Evolutionary conservation across 2,329 filamentous ascomycete genomes (phyloP).

Genomic region (Aspergillus sergii): DNA sequence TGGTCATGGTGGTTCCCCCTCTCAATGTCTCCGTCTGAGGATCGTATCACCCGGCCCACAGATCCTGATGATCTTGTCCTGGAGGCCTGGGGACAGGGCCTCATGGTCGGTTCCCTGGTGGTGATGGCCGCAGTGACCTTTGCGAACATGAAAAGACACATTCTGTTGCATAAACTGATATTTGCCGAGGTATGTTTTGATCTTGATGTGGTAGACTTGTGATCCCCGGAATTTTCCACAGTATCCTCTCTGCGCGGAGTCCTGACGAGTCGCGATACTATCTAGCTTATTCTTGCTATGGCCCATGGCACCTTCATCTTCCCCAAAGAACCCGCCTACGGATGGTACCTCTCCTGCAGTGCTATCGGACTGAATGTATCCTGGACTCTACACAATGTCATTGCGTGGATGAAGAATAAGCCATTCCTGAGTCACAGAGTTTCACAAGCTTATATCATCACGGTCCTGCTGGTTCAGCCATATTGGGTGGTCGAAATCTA

Average conservation of each 20-base stretch:
- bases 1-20: not conserved
- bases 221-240: not conserved
- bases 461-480: constrained; percentile 60
- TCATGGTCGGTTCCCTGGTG: constrained; percentile 53
- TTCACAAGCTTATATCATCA: constrained; percentile 60
- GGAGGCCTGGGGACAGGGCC: constrained; percentile 53
- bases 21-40: constrained; percentile 14
- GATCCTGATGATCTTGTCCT: constrained; percentile 41
- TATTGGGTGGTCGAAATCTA: constrained; percentile 69
- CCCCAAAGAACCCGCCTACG: constrained; percentile 57
- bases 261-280: not conserved
- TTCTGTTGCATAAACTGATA: constrained; percentile 56
- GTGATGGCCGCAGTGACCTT: constrained; percentile 54
- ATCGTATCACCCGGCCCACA: constrained; percentile 24
- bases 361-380: constrained; percentile 65
- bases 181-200: constrained; percentile 46
- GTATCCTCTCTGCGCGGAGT: not conserved
- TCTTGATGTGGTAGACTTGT: not conserved
- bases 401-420: constrained; percentile 68
- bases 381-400: constrained; percentile 67
- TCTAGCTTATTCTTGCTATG: constrained; percentile 57
- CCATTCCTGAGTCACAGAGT: constrained; percentile 58
- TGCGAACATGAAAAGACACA: constrained; percentile 52
- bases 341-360: constrained; percentile 65
- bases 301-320: constrained; percentile 64